Conservation (phyloP, 345 rosid species). For the Leavenworthia alabamica region DNA sequence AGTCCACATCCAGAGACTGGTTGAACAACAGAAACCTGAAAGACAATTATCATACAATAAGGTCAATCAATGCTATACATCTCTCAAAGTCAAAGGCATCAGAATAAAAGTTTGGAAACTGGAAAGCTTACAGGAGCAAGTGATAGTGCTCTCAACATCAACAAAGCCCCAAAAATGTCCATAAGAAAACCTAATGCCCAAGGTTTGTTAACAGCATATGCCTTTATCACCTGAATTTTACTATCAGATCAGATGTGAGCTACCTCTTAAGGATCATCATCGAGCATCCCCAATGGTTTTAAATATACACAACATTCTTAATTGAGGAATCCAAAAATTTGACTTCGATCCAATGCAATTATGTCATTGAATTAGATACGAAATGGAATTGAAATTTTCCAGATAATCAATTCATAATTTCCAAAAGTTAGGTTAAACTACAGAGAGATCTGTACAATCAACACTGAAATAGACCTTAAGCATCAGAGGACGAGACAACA, state of each 20-base stretch:
- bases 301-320: not conserved
- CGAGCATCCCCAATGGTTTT: not conserved
- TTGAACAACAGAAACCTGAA: constrained; percentile 88
- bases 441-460: constrained; percentile 9
- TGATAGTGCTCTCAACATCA: constrained; percentile 88
- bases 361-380: not conserved
- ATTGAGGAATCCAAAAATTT: not conserved
- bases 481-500: not conserved
- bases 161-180: constrained; percentile 86
- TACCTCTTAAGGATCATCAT: not conserved
- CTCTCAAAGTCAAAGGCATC: constrained; percentile 6
- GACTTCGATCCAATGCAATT: constrained; percentile 12
- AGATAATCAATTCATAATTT: not conserved
- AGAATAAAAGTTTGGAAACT: not conserved
- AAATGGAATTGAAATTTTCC: not conserved
- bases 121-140: constrained; percentile 79
- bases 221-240: constrained; percentile 56
- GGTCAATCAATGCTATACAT: not conserved
- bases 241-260: constrained; percentile 17
- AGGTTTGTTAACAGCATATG: constrained; percentile 68
- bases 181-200: constrained; percentile 83
- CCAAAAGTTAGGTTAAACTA: not conserved
- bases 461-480: not conserved
- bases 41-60: not conserved
- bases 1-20: constrained; percentile 99